Evolutionary conservation across 1,284 basidiomycete genomes (phyloP).

Genomic region (Malassezia yamatoensis): DNA sequence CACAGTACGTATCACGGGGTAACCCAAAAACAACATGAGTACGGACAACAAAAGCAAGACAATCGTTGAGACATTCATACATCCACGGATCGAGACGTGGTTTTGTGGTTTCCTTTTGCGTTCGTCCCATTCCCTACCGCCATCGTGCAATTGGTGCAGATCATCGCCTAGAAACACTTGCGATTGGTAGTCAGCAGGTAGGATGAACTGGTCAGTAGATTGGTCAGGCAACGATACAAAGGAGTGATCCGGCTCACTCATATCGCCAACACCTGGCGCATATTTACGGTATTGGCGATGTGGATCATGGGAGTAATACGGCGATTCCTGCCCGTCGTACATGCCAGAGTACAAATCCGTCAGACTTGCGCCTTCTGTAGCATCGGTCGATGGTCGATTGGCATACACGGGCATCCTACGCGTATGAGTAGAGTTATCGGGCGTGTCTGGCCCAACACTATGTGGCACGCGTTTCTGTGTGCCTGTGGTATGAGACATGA

Average conservation of each 20-base stretch:
- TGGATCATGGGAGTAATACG: neutral
- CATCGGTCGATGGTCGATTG: neutral
- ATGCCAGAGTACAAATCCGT: neutral
- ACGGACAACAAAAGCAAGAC: constrained; percentile 28
- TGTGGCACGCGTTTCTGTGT: neutral
- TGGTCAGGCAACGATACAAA: constrained; percentile 2
- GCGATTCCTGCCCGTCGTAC: neutral
- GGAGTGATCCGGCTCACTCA: constrained; percentile 2
- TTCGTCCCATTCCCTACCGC: constrained; percentile 17
- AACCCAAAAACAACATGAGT: constrained; percentile 43
- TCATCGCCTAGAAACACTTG: constrained; percentile 1
- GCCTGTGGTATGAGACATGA: neutral
- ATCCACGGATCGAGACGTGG: constrained; percentile 24
- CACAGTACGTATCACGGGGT: constrained; percentile 26
- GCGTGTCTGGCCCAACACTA: neutral
- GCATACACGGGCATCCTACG: neutral
- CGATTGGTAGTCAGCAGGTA: constrained; percentile 11
- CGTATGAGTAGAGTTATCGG: neutral
- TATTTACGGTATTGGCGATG: neutral
- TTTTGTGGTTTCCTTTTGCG: neutral
- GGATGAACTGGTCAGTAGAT: neutral
- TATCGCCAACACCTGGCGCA: neutral
- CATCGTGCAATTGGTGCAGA: constrained; percentile 2
- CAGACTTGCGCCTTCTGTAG: neutral
- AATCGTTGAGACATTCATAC: constrained; percentile 33